phyloP scores from a whole-genome alignment of 768 basidiomycete species.

The Dentipellis fragilis region DNA sequence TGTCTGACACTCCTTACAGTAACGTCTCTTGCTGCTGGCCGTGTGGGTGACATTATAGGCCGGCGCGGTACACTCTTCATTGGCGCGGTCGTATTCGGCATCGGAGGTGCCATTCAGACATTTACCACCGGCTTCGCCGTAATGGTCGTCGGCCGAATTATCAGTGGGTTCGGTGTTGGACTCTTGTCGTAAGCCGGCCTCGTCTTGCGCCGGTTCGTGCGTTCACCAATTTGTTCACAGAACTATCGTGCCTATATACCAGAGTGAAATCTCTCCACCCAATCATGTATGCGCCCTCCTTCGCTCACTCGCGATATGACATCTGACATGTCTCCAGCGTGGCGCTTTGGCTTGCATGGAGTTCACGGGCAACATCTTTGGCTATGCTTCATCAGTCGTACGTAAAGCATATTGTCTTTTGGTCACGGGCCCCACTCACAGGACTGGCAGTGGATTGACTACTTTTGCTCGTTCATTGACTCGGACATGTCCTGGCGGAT shows the following conservation, averaged over 20 bases:
- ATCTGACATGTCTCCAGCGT: constrained; percentile 35
- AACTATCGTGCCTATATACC: constrained; percentile 91
- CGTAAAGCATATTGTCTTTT: constrained; percentile 19
- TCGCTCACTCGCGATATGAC: neutral
- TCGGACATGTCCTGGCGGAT: constrained; percentile 87
- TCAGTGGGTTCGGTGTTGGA: constrained; percentile 87
- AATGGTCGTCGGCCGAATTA: constrained; percentile 77
- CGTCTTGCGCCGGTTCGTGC: neutral
- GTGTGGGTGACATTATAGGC: constrained; percentile 80
- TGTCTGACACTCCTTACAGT: constrained; percentile 31
- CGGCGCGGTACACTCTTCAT: constrained; percentile 75
- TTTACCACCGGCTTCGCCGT: constrained; percentile 66
- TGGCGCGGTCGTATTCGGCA: constrained; percentile 75
- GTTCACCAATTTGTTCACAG: constrained; percentile 27
- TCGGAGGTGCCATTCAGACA: constrained; percentile 83
- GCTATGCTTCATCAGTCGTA: constrained; percentile 86
- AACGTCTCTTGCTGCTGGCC: constrained; percentile 82
- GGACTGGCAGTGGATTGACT: constrained; percentile 73
- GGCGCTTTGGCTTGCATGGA: constrained; percentile 92
- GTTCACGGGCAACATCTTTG: constrained; percentile 87
- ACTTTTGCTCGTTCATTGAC: constrained; percentile 83
- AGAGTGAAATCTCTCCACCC: constrained; percentile 92
- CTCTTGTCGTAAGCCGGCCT: constrained; percentile 59
- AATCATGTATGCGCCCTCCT: constrained; percentile 47
- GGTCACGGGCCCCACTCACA: neutral